A percentile compares a stretch with the other conserved stretches of the same genome.
These are phyloP conservation scores for Thraustochytrium sp. DNA, from an alignment of 352 stramenopile genomes.

Conservation along the genomic window DNA sequence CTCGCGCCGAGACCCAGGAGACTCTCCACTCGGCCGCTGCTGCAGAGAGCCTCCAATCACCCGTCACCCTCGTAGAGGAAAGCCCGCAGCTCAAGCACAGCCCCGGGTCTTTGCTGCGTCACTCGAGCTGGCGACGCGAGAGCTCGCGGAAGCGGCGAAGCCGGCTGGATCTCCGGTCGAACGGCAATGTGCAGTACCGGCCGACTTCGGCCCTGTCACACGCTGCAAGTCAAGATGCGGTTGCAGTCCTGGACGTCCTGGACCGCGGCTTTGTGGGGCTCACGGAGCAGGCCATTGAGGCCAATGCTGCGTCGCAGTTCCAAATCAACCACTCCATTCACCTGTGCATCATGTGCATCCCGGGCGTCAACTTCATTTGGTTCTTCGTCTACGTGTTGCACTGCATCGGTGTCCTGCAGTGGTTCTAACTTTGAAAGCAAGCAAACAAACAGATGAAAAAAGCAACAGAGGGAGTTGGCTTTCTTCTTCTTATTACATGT, in stretches of 20 bases:
- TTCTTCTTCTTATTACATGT: too few species aligned
- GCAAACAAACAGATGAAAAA: too few species aligned
- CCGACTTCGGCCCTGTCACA: neutral
- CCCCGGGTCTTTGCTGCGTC: neutral
- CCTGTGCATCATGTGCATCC: constrained; percentile 21
- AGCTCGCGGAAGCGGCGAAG: too few species aligned
- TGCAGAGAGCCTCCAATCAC: neutral
- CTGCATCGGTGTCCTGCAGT: neutral
- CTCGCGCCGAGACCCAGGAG: neutral
- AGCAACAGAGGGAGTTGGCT: too few species aligned
- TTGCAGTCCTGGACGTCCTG: constrained; percentile 23
- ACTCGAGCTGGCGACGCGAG: too few species aligned
- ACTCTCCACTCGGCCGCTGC: neutral
- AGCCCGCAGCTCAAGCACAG: neutral
- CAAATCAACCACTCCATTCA: constrained; percentile 32
- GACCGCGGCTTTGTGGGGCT: neutral
- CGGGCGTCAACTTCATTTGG: constrained; percentile 19
- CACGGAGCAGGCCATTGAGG: neutral
- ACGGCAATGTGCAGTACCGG: neutral
- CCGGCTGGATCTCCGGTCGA: too few species aligned
- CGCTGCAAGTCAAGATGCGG: neutral
- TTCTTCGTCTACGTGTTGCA: constrained; percentile 24
- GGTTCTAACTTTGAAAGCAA: constrained; percentile 14
- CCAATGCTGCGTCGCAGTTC: neutral
- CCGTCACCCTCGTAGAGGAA: neutral